Percentiles rank a stretch among this genome's conserved stretches.
These are phyloP conservation scores for Batrachochytrium dendrobatidis DNA, from an alignment of 371 early-diverging fungal species.

Conservation along the genomic window DNA sequence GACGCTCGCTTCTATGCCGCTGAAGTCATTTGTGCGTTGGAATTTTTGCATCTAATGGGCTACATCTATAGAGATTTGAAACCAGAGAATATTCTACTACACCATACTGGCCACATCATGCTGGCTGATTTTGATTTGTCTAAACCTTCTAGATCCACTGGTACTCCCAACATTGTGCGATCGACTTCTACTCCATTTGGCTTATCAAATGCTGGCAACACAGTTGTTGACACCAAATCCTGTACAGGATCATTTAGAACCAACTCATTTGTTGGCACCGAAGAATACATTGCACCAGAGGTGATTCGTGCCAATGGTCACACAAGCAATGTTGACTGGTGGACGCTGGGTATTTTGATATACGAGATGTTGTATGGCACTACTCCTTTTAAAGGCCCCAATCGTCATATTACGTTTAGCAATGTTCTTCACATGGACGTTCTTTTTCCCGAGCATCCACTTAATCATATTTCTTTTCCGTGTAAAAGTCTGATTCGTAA, in stretches of 20 bases:
- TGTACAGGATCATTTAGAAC: slow-evolving; percentile 84
- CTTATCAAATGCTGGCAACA: slow-evolving; percentile 55
- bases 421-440: slow-evolving; percentile 74
- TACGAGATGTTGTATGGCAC: slow-evolving; percentile 74
- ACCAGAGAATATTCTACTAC: slow-evolving; percentile 95
- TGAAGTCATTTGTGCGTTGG: slow-evolving; percentile 87
- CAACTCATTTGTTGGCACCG: slow-evolving; percentile 95
- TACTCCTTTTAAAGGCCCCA: slow-evolving; percentile 90
- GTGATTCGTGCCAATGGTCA: slow-evolving; percentile 81
- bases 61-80: slow-evolving; percentile 98
- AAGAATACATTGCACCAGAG: slow-evolving; percentile 96
- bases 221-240: slow-evolving; percentile 70
- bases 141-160: slow-evolving; percentile 31
- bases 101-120: slow-evolving; percentile 93
- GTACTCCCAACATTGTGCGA: not conserved
- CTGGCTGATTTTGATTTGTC: slow-evolving; percentile 94
- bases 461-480: slow-evolving; percentile 32
- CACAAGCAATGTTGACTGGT: slow-evolving; percentile 95
- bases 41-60: slow-evolving; percentile 93
- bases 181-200: not conserved
- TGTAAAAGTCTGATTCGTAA: slow-evolving; percentile 74
- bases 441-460: slow-evolving; percentile 49
- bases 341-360: slow-evolving; percentile 95
- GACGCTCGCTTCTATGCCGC: slow-evolving; percentile 96
- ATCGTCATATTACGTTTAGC: slow-evolving; percentile 76